Evolutionary conservation across 441 rosid genomes (phyloP).

Genomic region (Croton laevigatus): DNA sequence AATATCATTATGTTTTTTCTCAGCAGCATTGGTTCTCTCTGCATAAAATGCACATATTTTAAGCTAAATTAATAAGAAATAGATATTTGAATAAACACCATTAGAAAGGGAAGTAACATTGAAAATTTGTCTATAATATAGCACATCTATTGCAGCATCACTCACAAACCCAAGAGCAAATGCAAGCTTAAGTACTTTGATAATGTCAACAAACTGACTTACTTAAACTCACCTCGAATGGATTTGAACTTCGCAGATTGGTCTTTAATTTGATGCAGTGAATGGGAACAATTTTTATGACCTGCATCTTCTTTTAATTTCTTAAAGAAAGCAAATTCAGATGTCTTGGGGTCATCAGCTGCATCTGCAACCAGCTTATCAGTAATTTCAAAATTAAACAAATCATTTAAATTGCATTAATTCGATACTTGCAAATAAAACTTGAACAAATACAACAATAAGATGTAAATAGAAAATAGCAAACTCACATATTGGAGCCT

Average conservation of each 20-base stretch:
- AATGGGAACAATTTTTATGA: slow-evolving; percentile 22
- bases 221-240: slow-evolving; percentile 32
- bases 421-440: neutral
- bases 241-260: slow-evolving; percentile 25
- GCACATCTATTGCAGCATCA: neutral
- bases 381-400: neutral
- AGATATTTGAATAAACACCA: neutral
- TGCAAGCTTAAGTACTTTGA: neutral
- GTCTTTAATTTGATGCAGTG: slow-evolving; percentile 19
- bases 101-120: neutral
- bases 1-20: slow-evolving; percentile 20
- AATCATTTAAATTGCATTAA: neutral
- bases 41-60: slow-evolving; percentile 21
- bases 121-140: neutral
- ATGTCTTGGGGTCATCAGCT: slow-evolving; percentile 67
- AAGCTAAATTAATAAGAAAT: neutral
- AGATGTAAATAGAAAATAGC: neutral
- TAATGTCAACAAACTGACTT: neutral
- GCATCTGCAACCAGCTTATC: slow-evolving; percentile 17
- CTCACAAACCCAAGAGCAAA: neutral
- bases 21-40: slow-evolving; percentile 28
- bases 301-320: slow-evolving; percentile 50
- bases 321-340: slow-evolving; percentile 73
- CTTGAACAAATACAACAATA: neutral
- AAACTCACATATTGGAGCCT: slow-evolving; percentile 14